phyloP scores from a whole-genome alignment of 148 eudicot species.

The Camellia japonica region DNA sequence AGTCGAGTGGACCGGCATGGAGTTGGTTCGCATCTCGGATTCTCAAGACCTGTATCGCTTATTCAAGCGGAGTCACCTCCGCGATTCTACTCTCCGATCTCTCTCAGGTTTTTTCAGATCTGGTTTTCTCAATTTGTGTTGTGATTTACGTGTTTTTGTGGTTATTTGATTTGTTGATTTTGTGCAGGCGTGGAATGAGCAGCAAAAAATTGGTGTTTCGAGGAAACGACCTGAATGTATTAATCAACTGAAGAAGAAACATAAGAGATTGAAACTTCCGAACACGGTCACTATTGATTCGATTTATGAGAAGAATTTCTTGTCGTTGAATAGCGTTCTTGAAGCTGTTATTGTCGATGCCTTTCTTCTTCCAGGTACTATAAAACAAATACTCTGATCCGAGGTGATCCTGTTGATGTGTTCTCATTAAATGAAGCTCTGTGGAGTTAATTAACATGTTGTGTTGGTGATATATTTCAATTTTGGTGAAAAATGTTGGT shows the following conservation, averaged over 20 bases:
- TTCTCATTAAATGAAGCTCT: not conserved
- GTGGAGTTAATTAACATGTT: not conserved
- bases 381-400: not conserved
- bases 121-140: not conserved
- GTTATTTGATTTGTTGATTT: not conserved
- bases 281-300: constrained; percentile 76
- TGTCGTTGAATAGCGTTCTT: constrained; percentile 68
- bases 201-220: constrained; percentile 53
- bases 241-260: constrained; percentile 56
- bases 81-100: constrained; percentile 90
- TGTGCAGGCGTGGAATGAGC: constrained; percentile 83
- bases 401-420: no score
- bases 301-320: constrained; percentile 71
- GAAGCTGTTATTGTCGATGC: constrained; percentile 74
- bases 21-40: constrained; percentile 78
- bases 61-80: constrained; percentile 86
- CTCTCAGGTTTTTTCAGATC: constrained; percentile 47
- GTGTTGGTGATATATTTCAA: not conserved
- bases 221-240: constrained; percentile 59
- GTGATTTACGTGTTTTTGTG: not conserved
- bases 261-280: constrained; percentile 61
- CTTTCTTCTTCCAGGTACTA: constrained; percentile 68
- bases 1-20: constrained; percentile 58
- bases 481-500: not conserved
- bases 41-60: constrained; percentile 72